A percentile compares a stretch with the other conserved stretches of the same genome.
phyloP scores from a whole-genome alignment of 805 yeast species.

The Saccharomycopsis fodiens region DNA sequence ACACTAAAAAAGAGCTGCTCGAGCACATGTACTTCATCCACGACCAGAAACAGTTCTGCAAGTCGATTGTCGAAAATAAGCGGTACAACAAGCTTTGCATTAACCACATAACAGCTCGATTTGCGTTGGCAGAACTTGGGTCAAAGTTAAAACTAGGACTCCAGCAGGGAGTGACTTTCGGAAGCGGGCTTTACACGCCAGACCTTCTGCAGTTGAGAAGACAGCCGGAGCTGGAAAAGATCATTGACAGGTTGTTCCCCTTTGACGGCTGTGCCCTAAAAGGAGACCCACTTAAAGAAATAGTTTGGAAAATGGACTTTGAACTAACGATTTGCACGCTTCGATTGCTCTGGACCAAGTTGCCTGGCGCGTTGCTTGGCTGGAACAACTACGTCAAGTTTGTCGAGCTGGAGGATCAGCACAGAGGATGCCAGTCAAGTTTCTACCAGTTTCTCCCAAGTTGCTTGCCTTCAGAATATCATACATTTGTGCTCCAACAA shows the following conservation, averaged over 20 bases:
- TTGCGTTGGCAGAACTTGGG: conserved; percentile 3
- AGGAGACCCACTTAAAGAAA: conserved; percentile 2
- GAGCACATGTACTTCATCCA: conserved; percentile 5
- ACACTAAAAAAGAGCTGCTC: conserved; percentile 1
- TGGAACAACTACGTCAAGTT: conserved; percentile 30
- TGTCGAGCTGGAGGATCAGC: conserved; percentile 23
- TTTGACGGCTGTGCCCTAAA: conserved; percentile 16
- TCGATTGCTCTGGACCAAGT: conserved; percentile 29
- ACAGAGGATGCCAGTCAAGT: conserved; percentile 25
- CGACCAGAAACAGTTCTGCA: conserved; percentile 5
- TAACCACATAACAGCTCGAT: not conserved
- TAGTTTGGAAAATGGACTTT: conserved; percentile 10
- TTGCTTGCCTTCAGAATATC: conserved; percentile 29
- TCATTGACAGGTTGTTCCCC: conserved; percentile 10
- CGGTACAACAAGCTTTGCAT: not conserved
- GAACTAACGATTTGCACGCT: conserved; percentile 25
- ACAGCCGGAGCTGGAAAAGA: not conserved
- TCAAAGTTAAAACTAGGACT: not conserved
- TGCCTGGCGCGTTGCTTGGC: conserved; percentile 30
- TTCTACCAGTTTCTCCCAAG: conserved; percentile 30
- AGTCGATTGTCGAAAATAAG: not conserved
- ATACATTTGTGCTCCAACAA: conserved; percentile 31
- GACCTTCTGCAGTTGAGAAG: conserved; percentile 7
- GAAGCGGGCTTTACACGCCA: conserved; percentile 11
- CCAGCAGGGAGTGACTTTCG: not conserved